These are phyloP conservation scores for Thielaviopsis musarum DNA, from an alignment of 2,329 filamentous ascomycete genomes.

Conservation along the genomic window DNA sequence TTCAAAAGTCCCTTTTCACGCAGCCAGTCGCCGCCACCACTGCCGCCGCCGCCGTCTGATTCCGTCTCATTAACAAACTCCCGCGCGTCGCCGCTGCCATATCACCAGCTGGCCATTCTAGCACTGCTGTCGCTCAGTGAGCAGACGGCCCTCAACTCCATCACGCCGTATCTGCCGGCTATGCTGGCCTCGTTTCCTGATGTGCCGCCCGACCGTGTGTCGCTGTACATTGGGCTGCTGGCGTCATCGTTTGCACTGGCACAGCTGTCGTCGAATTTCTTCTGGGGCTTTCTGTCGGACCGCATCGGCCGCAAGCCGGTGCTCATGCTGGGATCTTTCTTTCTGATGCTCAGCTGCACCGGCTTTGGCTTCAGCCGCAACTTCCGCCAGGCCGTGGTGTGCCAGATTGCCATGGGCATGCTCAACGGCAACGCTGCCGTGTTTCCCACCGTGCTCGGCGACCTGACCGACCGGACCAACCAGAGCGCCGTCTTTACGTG, in stretches of 20 bases:
- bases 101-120: slow-evolving; percentile 65
- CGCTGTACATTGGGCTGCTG: slow-evolving; percentile 77
- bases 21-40: background rate
- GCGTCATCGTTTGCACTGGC: slow-evolving; percentile 85
- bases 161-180: slow-evolving; percentile 82
- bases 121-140: slow-evolving; percentile 82
- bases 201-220: slow-evolving; percentile 52
- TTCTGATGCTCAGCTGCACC: slow-evolving; percentile 66
- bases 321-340: slow-evolving; percentile 60
- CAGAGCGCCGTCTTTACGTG: slow-evolving; percentile 90
- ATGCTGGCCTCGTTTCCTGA: slow-evolving; percentile 82
- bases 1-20: background rate
- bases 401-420: slow-evolving; percentile 80
- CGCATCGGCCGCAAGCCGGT: slow-evolving; percentile 55
- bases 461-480: slow-evolving; percentile 89
- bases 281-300: slow-evolving; percentile 40
- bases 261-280: slow-evolving; percentile 79
- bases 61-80: slow-evolving; percentile 21
- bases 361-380: slow-evolving; percentile 74
- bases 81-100: slow-evolving; percentile 49
- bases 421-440: slow-evolving; percentile 92
- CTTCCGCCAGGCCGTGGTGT: slow-evolving; percentile 68
- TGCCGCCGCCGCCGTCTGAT: background rate
- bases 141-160: slow-evolving; percentile 93
- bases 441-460: slow-evolving; percentile 82